These are phyloP conservation scores for Cercospora janseana DNA, from an alignment of 2,329 filamentous ascomycete genomes.

Conservation along the genomic window DNA sequence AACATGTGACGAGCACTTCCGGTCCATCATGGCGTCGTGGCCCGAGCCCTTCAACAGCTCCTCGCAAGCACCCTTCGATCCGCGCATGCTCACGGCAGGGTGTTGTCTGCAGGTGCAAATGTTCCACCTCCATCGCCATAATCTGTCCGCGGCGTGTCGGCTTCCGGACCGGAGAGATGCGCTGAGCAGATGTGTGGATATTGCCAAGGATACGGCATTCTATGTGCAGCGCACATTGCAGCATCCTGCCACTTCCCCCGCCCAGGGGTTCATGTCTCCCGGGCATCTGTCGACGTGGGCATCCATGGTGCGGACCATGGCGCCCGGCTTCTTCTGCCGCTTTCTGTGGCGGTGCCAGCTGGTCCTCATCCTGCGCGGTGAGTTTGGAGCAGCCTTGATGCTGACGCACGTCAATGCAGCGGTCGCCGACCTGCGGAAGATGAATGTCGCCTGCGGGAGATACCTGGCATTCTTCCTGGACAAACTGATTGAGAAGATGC, in stretches of 20 bases:
- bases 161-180: slow-evolving; percentile 66
- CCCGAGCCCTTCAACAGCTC: slow-evolving; percentile 70
- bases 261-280: slow-evolving; percentile 31
- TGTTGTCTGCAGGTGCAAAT: slow-evolving; percentile 78
- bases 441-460: slow-evolving; percentile 75
- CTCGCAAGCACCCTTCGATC: slow-evolving; percentile 66
- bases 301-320: slow-evolving; percentile 61
- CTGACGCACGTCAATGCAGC: slow-evolving; percentile 70
- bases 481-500: slow-evolving; percentile 58
- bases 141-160: slow-evolving; percentile 71
- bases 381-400: slow-evolving; percentile 68
- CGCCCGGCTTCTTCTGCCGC: slow-evolving; percentile 71
- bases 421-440: slow-evolving; percentile 68
- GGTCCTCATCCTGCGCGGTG: slow-evolving; percentile 71
- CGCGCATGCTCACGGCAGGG: slow-evolving; percentile 70
- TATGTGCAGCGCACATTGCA: slow-evolving; percentile 68
- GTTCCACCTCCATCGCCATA: slow-evolving; percentile 84
- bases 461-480: slow-evolving; percentile 79
- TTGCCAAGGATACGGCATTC: slow-evolving; percentile 74
- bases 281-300: slow-evolving; percentile 48
- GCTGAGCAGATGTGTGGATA: slow-evolving; percentile 71
- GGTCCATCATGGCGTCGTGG: slow-evolving; percentile 69
- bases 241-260: slow-evolving; percentile 29
- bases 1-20: slow-evolving; percentile 80
- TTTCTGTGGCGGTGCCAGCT: slow-evolving; percentile 87